Conservation (phyloP, 1,284 basidiomycete genomes). For the Pholiota adiposa region DNA sequence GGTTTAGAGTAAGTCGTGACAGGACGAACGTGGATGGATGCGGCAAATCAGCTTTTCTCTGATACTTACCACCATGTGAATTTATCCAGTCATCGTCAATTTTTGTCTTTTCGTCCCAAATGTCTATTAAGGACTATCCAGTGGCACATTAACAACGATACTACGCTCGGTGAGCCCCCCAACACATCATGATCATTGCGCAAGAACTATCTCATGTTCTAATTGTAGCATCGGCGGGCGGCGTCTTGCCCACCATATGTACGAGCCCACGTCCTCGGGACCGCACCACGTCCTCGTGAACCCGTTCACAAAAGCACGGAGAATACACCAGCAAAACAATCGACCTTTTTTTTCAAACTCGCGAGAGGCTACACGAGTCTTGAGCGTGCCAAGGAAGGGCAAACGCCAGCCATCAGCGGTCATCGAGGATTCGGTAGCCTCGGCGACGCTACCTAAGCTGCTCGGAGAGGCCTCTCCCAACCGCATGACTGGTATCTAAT, state of each 20-base stretch:
- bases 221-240: not conserved
- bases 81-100: not conserved
- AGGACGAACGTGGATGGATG: conserved; percentile 2
- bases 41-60: not conserved
- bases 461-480: not conserved
- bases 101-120: not conserved
- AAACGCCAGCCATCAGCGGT: too few relatives aligned
- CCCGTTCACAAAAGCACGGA: not conserved
- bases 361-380: too few relatives aligned
- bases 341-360: not conserved
- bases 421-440: not conserved
- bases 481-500: not conserved
- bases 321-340: too few relatives aligned
- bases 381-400: too few relatives aligned
- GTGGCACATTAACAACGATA: not conserved
- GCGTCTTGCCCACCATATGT: not conserved
- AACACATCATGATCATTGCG: too few relatives aligned
- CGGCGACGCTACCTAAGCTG: not conserved
- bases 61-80: not conserved
- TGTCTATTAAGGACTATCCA: not conserved
- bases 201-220: not conserved
- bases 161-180: not conserved
- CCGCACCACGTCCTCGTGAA: not conserved
- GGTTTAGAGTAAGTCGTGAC: not conserved
- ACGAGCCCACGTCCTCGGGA: not conserved